Evolutionary conservation across 2,329 filamentous ascomycete species (phyloP), one percentile per base, ranked within the genome.

Genomic region (Monosporascus cannonballus): DNA sequence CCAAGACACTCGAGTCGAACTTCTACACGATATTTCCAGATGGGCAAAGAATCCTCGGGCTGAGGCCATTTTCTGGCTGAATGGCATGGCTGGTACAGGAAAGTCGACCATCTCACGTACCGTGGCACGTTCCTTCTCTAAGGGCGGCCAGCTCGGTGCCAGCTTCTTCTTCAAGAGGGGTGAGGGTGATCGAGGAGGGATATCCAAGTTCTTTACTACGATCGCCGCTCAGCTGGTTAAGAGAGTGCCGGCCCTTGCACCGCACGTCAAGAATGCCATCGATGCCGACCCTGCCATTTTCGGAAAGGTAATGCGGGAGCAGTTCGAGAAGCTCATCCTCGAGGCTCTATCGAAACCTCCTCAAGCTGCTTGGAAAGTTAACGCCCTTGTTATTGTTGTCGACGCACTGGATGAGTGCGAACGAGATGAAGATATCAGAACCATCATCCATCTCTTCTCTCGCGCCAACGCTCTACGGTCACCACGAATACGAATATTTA

Each of bases 131-230:
- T 30, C n/a, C 1, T 54, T 56, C 3, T 39, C 15, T 20, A 22
- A 54, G 0, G 27, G 8, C 5, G 38, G 53, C 3, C 18, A 30
- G 0, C 58, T 66, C 8, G 62, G 58, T 1, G 65, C 58, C 0
- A 64, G 49, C 53, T 76, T 77, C 56, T 76, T 76, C 61, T 78
- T 77, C 59, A 74, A 73, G 7, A 25, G 64, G 54, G 71, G 69
- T 2, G 69, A 73, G 47, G 62, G 59, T 3, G 69, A 75, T 54
- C 64, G 69, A 30, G 67, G 67, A 1, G 65, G 66, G 49, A 63
- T 67, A 3, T 55, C 55, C 3, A 65, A 61, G 46, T 63, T 77
- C 30, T 66, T 77, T 15, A 61, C 71, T 0, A 76, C 73, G 0
- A 59, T 78, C 34, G 67, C 69, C 6, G 50, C 50, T 15, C 61